Conservation (phyloP, 345 rosid genomes). For the Euphorbia tirucalli region DNA sequence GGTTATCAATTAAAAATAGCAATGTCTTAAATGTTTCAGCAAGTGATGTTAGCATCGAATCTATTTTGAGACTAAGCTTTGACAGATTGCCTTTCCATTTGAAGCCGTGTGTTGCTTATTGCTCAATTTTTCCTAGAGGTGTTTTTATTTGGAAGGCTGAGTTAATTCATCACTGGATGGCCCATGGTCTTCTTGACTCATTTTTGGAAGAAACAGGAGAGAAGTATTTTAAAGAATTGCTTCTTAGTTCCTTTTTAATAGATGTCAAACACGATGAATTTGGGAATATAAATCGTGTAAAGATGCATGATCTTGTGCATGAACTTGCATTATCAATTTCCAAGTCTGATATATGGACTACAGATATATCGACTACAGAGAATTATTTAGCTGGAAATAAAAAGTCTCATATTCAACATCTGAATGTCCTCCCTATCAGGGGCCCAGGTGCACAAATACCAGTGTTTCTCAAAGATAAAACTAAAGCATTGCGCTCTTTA, state of each 20-base stretch:
- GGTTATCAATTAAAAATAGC: constrained; percentile 14
- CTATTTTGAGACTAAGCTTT: constrained; percentile 15
- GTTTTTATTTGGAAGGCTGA: not conserved
- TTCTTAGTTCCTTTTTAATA: constrained; percentile 26
- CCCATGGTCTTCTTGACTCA: constrained; percentile 3
- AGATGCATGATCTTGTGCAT: constrained; percentile 33
- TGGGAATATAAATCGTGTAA: constrained; percentile 13
- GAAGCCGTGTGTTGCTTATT: constrained; percentile 13
- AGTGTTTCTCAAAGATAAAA: no score
- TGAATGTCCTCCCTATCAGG: not conserved
- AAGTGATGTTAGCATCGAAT: not conserved
- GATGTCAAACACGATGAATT: constrained; percentile 5
- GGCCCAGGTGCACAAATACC: not conserved
- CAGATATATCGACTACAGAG: not conserved
- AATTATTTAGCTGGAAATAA: not conserved
- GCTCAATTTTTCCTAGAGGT: constrained; percentile 8
- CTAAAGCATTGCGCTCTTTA: not conserved
- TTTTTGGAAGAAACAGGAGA: not conserved
- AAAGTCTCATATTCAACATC: not conserved
- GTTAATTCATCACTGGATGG: not conserved
- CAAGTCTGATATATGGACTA: constrained; percentile 9
- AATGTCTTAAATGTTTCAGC: constrained; percentile 13
- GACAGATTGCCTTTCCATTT: not conserved
- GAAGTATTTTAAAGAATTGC: constrained; percentile 20
- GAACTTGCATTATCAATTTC: constrained; percentile 26